Evolutionary conservation across 2,329 filamentous ascomycete genomes (phyloP), one percentile per base, ranked within the genome.

Genomic region (Knoxdaviesia capensis): DNA sequence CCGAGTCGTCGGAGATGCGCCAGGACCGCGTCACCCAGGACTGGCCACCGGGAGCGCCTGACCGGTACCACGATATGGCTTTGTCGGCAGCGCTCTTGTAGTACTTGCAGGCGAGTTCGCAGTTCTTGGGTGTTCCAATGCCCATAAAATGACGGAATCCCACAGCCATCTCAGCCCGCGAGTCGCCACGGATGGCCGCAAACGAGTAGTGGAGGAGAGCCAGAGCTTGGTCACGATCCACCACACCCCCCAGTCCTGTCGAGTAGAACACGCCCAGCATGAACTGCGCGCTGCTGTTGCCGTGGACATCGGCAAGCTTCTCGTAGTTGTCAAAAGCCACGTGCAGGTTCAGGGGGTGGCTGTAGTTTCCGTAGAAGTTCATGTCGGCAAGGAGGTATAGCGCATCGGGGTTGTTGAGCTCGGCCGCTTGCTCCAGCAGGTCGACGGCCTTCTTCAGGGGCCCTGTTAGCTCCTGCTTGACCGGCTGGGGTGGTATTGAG

Each of bases 231-330:
- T 98, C 82, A 37, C 74, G 72, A 54, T 82, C 73, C 5, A 94
- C 83, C 1, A 77, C 78, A 32, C 75, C 75, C 10, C 84, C 87
- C 44, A 98, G 69, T 0, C 90, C 90, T 0, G 90, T 98, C 34
- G 87, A 87, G 59, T 98, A 88, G 71, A 94, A 90, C 51, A 98
- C 75, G 0, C 84, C 90, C 39, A 96, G 57, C 88, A 98, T 94
- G 59, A 93, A 80, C 57, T 96, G 85, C 1, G 90, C 90, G 8
- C 88, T 93, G 48, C 75, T 80, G 58, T 98, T 96, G 38, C 88
- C 90, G 49, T 80, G 72, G 45, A 78, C 57, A 11, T 69, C 68
- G 3, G 88, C 84, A 42, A 98, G 69, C 46, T 77, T 68, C 47
- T 81, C 67, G 59, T 96, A 98, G 62, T 84, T 72, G 48, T 71